Conservation (phyloP, 1,284 basidiomycete species). For the Pseudozyma thailandica region DNA sequence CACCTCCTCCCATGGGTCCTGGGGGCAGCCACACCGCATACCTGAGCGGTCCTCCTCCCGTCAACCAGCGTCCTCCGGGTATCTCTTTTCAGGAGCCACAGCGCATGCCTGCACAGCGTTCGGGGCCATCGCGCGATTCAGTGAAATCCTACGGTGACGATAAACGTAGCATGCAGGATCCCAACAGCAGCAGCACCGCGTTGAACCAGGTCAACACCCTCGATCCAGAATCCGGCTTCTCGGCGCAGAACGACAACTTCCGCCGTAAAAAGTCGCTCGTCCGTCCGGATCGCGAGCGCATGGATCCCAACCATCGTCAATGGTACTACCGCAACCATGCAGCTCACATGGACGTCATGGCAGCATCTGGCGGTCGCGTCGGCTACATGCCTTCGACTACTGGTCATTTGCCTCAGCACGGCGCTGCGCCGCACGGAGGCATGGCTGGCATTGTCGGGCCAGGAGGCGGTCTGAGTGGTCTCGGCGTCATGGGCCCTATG, state of each 20-base stretch:
- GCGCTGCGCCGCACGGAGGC: constrained; percentile 58
- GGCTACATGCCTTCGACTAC: constrained; percentile 67
- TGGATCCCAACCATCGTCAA: constrained; percentile 91
- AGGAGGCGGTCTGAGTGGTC: constrained; percentile 65
- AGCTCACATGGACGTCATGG: constrained; percentile 74
- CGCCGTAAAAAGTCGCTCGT: constrained; percentile 91
- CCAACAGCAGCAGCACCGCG: constrained; percentile 45
- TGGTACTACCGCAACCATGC: constrained; percentile 95
- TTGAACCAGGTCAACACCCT: constrained; percentile 44
- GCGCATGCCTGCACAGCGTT: constrained; percentile 37
- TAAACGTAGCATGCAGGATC: constrained; percentile 44
- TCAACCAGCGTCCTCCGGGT: constrained; percentile 21
- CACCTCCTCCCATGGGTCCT: constrained; percentile 15
- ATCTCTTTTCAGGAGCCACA: constrained; percentile 61
- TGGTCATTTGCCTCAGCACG: constrained; percentile 66
- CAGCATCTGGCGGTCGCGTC: constrained; percentile 50
- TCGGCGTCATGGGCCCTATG: constrained; percentile 56
- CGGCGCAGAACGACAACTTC: constrained; percentile 66
- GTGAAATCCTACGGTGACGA: constrained; percentile 52
- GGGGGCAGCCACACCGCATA: constrained; percentile 29
- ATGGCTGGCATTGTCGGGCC: constrained; percentile 59
- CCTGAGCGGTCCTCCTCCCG: constrained; percentile 9
- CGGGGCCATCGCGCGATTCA: constrained; percentile 51
- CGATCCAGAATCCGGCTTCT: constrained; percentile 60
- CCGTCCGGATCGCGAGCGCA: constrained; percentile 92